Evolutionary conservation across 495 filamentous ascomycete genomes (phyloP).

Genomic region (Neurospora sp.): DNA sequence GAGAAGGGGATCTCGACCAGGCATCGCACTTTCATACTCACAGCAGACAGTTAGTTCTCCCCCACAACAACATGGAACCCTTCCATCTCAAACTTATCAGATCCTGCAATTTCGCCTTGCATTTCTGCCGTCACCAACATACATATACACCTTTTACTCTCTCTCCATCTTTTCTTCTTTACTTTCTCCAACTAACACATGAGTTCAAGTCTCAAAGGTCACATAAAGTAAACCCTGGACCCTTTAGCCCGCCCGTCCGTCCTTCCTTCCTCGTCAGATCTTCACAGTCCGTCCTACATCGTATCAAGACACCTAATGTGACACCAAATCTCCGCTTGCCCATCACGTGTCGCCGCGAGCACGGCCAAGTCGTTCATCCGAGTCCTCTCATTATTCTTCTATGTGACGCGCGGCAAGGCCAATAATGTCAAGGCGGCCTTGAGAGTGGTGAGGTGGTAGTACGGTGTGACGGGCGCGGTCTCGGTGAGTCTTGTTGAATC

Average conservation of each 20-base stretch:
- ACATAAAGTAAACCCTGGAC: neutral
- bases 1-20: neutral
- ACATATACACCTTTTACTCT: neutral
- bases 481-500: neutral
- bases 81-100: neutral
- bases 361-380: neutral
- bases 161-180: neutral
- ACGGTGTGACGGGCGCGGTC: neutral
- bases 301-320: neutral
- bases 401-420: neutral
- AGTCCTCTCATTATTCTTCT: neutral
- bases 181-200: neutral
- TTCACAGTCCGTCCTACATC: neutral
- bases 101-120: neutral
- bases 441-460: neutral
- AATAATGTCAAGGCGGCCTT: neutral
- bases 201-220: neutral
- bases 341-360: neutral
- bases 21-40: neutral
- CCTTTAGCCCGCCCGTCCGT: neutral
- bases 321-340: neutral
- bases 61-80: neutral
- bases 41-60: neutral
- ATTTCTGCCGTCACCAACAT: neutral
- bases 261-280: neutral